These are phyloP conservation scores for Lichtheimia ornata DNA, from an alignment of 371 early-diverging fungal species.

Conservation along the genomic window DNA sequence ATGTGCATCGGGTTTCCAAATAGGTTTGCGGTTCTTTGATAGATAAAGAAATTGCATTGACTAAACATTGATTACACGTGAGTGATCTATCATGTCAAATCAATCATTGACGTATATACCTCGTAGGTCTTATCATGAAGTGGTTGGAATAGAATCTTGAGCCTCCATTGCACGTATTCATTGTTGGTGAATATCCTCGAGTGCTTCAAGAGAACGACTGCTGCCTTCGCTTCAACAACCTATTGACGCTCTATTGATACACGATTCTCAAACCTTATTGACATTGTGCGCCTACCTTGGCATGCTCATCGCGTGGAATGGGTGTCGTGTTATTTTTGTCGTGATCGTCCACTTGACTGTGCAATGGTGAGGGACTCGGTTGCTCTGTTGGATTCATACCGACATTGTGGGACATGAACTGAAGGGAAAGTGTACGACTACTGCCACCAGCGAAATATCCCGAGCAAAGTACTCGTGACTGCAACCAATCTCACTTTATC, in stretches of 20 bases:
- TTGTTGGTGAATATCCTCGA: constrained; percentile 41
- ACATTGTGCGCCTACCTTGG: no score
- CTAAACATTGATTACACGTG: constrained; percentile 12
- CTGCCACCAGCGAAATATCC: no score
- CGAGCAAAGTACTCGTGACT: no score
- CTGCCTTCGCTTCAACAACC: constrained; percentile 46
- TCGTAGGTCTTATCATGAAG: constrained; percentile 32
- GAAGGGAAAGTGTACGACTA: no score
- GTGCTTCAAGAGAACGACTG: constrained; percentile 40
- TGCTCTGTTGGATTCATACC: no score
- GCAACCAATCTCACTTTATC: no score
- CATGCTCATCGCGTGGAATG: no score
- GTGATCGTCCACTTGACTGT: no score
- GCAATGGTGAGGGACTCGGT: no score
- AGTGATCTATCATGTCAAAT: background rate
- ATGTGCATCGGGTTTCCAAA: constrained; percentile 34
- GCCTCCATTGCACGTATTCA: constrained; percentile 49
- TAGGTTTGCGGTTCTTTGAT: constrained; percentile 35
- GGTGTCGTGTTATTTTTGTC: no score
- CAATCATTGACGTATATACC: constrained; percentile 17
- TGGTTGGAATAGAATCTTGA: constrained; percentile 47
- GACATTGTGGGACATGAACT: no score
- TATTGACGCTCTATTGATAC: constrained; percentile 6
- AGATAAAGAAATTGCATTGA: constrained; percentile 37
- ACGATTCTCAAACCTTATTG: no score